Evolutionary conservation across 108 stramenopile species (phyloP).

Genomic region (Skeletonema grethae): DNA sequence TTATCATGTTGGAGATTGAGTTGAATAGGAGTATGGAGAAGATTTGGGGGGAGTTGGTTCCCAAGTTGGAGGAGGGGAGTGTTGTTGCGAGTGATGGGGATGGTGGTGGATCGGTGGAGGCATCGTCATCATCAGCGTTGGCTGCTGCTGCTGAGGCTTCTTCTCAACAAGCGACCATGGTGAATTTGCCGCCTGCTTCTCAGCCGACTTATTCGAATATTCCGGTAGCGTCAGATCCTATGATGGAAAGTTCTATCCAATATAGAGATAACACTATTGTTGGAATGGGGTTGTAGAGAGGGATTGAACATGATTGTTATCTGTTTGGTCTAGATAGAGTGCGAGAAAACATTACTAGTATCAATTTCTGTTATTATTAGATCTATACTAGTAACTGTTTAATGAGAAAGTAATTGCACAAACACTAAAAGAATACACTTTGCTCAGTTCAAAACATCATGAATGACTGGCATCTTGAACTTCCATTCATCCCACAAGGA

Average conservation of each 20-base stretch:
- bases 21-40: slow-evolving; percentile 93
- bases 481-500: slow-evolving; percentile 31
- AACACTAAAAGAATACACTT: no score
- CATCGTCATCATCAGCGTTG: slow-evolving; percentile 1
- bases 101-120: not conserved
- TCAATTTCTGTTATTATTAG: no score
- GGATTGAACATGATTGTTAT: no score
- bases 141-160: not conserved
- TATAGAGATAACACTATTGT: slow-evolving; percentile 37
- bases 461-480: slow-evolving; percentile 36
- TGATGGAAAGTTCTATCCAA: slow-evolving; percentile 48
- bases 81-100: not conserved
- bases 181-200: slow-evolving; percentile 26
- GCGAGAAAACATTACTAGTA: no score
- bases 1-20: slow-evolving; percentile 93
- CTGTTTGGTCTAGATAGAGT: no score
- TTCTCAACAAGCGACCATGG: slow-evolving; percentile 14
- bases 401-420: no score
- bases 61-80: slow-evolving; percentile 73
- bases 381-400: no score
- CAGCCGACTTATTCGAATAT: slow-evolving; percentile 43
- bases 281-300: slow-evolving; percentile 42
- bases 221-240: slow-evolving; percentile 14
- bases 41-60: slow-evolving; percentile 89
- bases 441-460: slow-evolving; percentile 14